Evolutionary conservation across 2,329 filamentous ascomycete genomes (phyloP).

Genomic region (Colletotrichum falcatum): DNA sequence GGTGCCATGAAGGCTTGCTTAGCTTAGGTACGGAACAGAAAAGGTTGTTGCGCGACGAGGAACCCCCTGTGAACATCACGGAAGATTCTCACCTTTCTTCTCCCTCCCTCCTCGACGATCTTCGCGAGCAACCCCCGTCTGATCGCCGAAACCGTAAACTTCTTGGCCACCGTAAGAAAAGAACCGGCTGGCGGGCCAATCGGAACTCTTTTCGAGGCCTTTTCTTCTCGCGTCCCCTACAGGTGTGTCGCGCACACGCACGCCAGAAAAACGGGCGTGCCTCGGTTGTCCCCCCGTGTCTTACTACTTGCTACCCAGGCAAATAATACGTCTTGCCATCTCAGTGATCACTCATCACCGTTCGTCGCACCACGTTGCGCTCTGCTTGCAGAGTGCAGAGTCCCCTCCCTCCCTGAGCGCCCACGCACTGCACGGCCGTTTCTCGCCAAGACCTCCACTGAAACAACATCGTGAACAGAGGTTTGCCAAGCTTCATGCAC

Average conservation of each 20-base stretch:
- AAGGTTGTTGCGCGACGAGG: neutral
- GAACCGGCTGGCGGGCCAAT: conserved; percentile 27
- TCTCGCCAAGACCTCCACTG: conserved; percentile 33
- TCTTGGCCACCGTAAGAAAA: conserved; percentile 39
- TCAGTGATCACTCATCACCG: neutral
- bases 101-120: conserved; percentile 27
- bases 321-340: no score
- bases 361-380: conserved; percentile 6
- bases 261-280: conserved; percentile 1
- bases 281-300: neutral
- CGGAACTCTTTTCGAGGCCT: conserved; percentile 23
- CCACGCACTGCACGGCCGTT: conserved; percentile 36
- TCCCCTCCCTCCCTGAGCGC: neutral
- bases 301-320: no score
- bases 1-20: conserved; percentile 26
- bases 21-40: conserved; percentile 5
- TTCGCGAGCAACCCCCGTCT: conserved; percentile 27
- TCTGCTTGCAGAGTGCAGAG: neutral
- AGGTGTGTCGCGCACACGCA: neutral
- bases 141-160: conserved; percentile 40
- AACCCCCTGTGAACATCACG: conserved; percentile 5
- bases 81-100: neutral
- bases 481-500: conserved; percentile 41
- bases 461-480: conserved; percentile 37
- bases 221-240: conserved; percentile 2